Conservation (phyloP, 2,329 filamentous ascomycete genomes). For the Venturia carpophila region DNA sequence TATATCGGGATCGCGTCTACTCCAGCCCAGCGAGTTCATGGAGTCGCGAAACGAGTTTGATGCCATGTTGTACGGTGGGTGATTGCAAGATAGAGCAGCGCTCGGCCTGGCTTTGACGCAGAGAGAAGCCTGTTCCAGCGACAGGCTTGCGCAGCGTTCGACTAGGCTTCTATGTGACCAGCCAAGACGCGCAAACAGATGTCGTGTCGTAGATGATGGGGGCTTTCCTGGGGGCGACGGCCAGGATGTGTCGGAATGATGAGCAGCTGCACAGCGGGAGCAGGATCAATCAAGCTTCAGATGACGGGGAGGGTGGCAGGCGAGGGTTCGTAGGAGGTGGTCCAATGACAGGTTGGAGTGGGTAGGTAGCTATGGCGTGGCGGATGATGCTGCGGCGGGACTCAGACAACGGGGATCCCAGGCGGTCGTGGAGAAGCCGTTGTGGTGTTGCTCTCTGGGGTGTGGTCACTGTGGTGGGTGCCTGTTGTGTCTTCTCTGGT, state of each 20-base stretch:
- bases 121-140: neutral
- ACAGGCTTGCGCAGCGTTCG: neutral
- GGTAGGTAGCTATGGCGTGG: neutral
- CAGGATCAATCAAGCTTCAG: neutral
- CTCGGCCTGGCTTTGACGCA: conserved; percentile 6
- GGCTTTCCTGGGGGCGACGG: neutral
- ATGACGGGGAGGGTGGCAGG: neutral
- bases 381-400: neutral
- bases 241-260: neutral
- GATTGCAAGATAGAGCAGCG: conserved; percentile 7
- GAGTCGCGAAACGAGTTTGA: conserved; percentile 86
- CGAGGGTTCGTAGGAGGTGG: neutral
- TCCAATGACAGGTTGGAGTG: neutral
- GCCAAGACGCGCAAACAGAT: neutral
- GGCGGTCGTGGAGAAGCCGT: neutral
- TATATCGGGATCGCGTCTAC: conserved; percentile 69
- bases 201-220: neutral
- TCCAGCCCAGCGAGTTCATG: conserved; percentile 92
- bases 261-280: conserved; percentile 7
- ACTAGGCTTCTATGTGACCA: neutral
- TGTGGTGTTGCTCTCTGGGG: neutral
- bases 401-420: neutral
- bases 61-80: conserved; percentile 53
- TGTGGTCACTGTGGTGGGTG: too few species aligned
- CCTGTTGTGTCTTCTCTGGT: too few species aligned